Conservation (phyloP, 164 flowering plant genomes). For the Sedum album region DNA sequence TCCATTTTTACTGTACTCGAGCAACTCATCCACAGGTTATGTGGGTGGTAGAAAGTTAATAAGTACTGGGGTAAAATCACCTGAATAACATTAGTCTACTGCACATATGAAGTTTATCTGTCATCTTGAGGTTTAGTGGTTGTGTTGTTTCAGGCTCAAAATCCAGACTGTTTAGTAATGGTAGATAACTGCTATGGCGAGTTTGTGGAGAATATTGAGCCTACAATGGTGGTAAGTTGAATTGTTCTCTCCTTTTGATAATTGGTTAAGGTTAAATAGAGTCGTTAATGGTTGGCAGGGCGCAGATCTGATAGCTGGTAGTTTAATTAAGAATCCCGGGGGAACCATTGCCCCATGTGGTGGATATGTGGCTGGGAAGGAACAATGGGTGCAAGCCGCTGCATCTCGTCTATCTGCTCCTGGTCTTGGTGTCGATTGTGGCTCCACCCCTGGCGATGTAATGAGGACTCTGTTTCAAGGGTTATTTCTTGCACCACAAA, state of each 20-base stretch:
- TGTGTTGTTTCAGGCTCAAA: slow-evolving; percentile 44
- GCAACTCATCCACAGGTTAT: background rate
- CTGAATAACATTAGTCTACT: background rate
- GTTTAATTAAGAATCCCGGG: slow-evolving; percentile 87
- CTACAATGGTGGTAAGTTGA: slow-evolving; percentile 70
- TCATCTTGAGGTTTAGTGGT: too few relatives aligned
- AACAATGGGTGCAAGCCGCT: slow-evolving; percentile 70
- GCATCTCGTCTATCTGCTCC: slow-evolving; percentile 89
- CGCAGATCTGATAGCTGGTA: slow-evolving; percentile 88
- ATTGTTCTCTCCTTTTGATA: slow-evolving; percentile 9
- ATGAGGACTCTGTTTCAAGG: slow-evolving; percentile 81
- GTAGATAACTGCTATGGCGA: slow-evolving; percentile 96
- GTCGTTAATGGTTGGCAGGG: slow-evolving; percentile 40
- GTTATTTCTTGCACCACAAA: slow-evolving; percentile 73
- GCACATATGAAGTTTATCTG: too few relatives aligned
- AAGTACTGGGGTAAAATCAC: background rate
- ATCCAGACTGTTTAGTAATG: slow-evolving; percentile 80
- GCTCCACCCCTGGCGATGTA: slow-evolving; percentile 77
- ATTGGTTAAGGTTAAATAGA: slow-evolving; percentile 1
- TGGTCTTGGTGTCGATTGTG: slow-evolving; percentile 78
- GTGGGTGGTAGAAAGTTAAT: background rate
- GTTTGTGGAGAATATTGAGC: slow-evolving; percentile 76
- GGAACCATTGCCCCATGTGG: slow-evolving; percentile 93
- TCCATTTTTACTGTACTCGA: background rate
- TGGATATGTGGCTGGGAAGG: slow-evolving; percentile 82